These are phyloP conservation scores for Eurotiales sp. DNA, from an alignment of 2,329 filamentous ascomycete species.

Conservation along the genomic window DNA sequence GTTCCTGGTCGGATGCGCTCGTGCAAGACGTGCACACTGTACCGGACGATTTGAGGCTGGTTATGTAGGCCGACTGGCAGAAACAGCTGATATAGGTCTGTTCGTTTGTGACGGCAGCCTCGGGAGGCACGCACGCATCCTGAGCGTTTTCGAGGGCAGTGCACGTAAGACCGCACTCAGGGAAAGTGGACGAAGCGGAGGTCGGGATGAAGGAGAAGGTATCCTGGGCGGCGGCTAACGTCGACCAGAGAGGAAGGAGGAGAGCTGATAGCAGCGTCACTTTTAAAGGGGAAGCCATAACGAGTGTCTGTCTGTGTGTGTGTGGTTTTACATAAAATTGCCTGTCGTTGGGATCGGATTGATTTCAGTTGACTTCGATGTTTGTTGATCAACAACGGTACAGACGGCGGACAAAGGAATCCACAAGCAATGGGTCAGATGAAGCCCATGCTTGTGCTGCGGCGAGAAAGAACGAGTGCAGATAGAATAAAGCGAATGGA, in stretches of 20 bases:
- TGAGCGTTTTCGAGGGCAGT: slow-evolving; percentile 66
- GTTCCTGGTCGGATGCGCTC: slow-evolving; percentile 48
- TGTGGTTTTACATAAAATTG: too few species aligned
- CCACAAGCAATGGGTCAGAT: too few species aligned
- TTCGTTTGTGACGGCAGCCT: slow-evolving; percentile 47
- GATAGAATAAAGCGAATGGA: too few species aligned
- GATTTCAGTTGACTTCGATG: too few species aligned
- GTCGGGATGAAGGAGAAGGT: slow-evolving; percentile 31
- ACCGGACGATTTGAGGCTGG: slow-evolving; percentile 52
- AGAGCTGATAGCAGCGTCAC: not conserved
- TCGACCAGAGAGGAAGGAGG: slow-evolving; percentile 2
- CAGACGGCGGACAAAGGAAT: too few species aligned
- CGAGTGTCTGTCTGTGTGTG: too few species aligned
- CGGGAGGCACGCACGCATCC: slow-evolving; percentile 62
- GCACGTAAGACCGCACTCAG: slow-evolving; percentile 60
- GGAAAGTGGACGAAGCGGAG: slow-evolving; percentile 47
- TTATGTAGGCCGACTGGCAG: slow-evolving; percentile 61
- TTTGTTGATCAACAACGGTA: too few species aligned
- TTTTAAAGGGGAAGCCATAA: not conserved
- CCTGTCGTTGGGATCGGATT: too few species aligned
- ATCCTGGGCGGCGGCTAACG: slow-evolving; percentile 14
- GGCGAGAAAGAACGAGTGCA: too few species aligned
- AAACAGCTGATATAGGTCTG: slow-evolving; percentile 66
- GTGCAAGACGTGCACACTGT: slow-evolving; percentile 63
- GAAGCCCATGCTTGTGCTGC: too few species aligned